phyloP scores from a whole-genome alignment of 352 stramenopile species.

The Phytophthora crassamura region DNA sequence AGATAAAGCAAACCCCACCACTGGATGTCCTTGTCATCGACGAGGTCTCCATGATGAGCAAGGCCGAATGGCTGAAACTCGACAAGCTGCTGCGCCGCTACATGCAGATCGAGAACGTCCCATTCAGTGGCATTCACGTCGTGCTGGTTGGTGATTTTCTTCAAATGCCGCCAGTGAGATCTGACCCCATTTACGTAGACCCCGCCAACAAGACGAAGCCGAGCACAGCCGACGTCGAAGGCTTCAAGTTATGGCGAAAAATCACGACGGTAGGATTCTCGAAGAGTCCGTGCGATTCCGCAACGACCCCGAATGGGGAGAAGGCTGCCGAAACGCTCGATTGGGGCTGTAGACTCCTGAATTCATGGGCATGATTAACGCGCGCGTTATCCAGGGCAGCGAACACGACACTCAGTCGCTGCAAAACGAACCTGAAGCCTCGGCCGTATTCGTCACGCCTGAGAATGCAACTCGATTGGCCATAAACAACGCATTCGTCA shows the following conservation, averaged over 20 bases:
- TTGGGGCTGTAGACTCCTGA: neutral
- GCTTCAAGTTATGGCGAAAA: constrained; percentile 2
- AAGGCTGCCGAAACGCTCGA: neutral
- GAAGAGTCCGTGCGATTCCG: constrained; percentile 12
- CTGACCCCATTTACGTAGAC: neutral
- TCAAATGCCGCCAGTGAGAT: neutral
- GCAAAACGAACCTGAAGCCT: neutral
- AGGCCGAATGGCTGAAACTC: neutral
- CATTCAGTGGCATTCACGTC: neutral
- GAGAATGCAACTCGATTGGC: neutral
- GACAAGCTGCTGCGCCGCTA: neutral
- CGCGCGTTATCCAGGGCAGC: neutral
- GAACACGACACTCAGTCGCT: too few relatives aligned
- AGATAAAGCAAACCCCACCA: too few relatives aligned
- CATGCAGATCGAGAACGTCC: neutral
- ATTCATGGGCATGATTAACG: constrained; percentile 7
- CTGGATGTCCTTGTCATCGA: neutral
- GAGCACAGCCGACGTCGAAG: neutral
- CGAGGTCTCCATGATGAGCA: neutral
- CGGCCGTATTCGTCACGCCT: neutral
- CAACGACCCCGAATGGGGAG: constrained; percentile 4
- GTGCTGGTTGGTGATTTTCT: neutral
- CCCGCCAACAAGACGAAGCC: neutral
- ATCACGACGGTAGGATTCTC: neutral
- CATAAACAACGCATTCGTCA: neutral